Conservation (phyloP, 1,139 yeast species). For the Suhomyces ambrosiae region DNA sequence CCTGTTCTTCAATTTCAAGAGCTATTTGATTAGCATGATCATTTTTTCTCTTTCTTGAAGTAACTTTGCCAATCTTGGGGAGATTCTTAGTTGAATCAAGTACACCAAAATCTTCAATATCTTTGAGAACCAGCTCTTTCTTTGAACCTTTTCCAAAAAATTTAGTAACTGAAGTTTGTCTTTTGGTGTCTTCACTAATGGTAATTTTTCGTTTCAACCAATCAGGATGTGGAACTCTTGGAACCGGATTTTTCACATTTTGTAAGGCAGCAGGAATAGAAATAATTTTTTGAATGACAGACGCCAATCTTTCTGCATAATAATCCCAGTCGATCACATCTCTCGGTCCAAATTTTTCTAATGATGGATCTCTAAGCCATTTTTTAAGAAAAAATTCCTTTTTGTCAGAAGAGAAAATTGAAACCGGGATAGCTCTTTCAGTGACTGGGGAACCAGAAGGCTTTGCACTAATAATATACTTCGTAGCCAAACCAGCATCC, state of each 20-base stretch:
- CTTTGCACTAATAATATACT: conserved; percentile 83
- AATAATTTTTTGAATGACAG: conserved; percentile 91
- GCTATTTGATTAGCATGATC: conserved; percentile 23
- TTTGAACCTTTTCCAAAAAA: conserved; percentile 55
- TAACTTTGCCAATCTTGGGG: conserved; percentile 54
- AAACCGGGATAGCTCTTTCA: conserved; percentile 95
- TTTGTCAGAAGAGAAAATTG: conserved; percentile 82
- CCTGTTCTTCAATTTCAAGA: conserved; percentile 45
- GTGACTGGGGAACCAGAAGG: conserved; percentile 91
- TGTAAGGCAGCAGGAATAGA: conserved; percentile 98
- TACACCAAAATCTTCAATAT: conserved; percentile 77
- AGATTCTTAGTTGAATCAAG: conserved; percentile 24
- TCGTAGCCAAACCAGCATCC: conserved; percentile 95
- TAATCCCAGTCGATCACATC: conserved; percentile 92
- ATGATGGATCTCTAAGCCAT: conserved; percentile 82
- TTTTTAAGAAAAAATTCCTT: conserved; percentile 72
- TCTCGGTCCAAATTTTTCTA: conserved; percentile 87
- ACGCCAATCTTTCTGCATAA: conserved; percentile 86
- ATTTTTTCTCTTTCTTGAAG: conserved; percentile 42
- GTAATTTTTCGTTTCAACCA: conserved; percentile 78
- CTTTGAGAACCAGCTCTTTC: conserved; percentile 46
- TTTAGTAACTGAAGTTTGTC: conserved; percentile 64
- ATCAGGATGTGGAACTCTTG: conserved; percentile 90
- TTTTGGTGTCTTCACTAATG: conserved; percentile 61
- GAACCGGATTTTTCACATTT: conserved; percentile 88